Base-by-base conservation (phyloP, 2,329 filamentous ascomycete genomes). In the Paramyrothecium sp. region DNA sequence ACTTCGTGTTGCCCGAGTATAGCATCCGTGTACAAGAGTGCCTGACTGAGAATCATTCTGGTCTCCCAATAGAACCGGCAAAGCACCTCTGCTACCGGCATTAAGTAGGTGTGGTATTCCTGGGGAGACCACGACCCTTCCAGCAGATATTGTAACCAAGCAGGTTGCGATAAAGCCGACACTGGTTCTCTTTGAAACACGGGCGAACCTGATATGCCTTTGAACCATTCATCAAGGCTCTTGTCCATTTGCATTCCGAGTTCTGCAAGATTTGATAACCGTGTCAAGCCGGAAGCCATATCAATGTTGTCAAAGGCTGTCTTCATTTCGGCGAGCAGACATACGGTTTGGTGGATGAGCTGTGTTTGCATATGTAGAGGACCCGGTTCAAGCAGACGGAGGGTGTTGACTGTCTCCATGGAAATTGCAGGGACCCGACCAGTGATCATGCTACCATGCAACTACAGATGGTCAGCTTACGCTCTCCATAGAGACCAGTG, bases 11-110 rank as follows among this genome's bases (percentile, higher is more conserved):
- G 46, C 44, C 38, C 7, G 7, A 55, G 46, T 17, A 55, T 47
- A 13, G 4, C 13, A 20, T 55, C 38, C 17, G 54, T 51, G 23
- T 55, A 20, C 7, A 55, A 47, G 7, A 55, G 46, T 7, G 54
- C 54, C 23, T 55, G 54, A n/a, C 46, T 49, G 10, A 55, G 44
- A 30, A 55, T 55, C 46, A 55, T 33, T 17, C 54, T 7, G 11
- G 46, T 20, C 17, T 19, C 54, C 54, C 54, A 55, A 30, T 55
- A 41, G 22, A 55, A 55, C 54, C 54, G 47, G 44, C 54, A 55
- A 3, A 55, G 41, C 46, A 55, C 50, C 22, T 55, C 44, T 20
- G 46, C 26, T 8, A 50, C 4, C n/a, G 41, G 41, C 38, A n/a
- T 8, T 7, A 3, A 22, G 22, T n/a, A 30, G 7, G 20, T 47